Conservation (phyloP, 257 asterid genomes). For the Solanum pinnatisectum region DNA sequence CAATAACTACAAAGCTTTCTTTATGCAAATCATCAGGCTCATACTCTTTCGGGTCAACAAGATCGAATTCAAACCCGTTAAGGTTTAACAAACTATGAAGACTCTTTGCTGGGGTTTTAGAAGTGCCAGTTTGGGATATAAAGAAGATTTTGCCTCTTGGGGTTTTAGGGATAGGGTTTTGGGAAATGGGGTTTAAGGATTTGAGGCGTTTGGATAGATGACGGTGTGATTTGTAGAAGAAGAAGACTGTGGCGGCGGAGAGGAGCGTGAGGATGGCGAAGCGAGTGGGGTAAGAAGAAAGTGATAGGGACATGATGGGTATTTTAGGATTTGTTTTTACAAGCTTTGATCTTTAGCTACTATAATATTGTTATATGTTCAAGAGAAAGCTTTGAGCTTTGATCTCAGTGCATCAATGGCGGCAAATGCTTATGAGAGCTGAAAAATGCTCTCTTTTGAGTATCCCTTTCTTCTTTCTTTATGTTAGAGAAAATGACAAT, state of each 20-base stretch:
- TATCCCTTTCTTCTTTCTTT: background rate
- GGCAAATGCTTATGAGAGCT: background rate
- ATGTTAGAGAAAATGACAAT: background rate
- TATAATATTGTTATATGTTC: background rate
- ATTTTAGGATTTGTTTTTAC: background rate
- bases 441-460: background rate
- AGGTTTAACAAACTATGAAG: constrained; percentile 44
- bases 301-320: constrained; percentile 42
- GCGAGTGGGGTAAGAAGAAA: constrained; percentile 36
- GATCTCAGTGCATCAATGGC: background rate
- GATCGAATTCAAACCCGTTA: constrained; percentile 47
- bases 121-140: constrained; percentile 71
- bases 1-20: constrained; percentile 45
- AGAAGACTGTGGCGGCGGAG: constrained; percentile 69
- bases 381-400: background rate
- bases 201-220: constrained; percentile 42
- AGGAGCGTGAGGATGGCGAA: constrained; percentile 59
- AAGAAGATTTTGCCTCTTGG: constrained; percentile 66
- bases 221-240: constrained; percentile 76
- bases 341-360: background rate
- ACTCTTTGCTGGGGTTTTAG: constrained; percentile 78
- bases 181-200: constrained; percentile 3
- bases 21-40: constrained; percentile 87
- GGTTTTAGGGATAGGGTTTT: constrained; percentile 1
- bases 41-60: constrained; percentile 65